A percentile compares a stretch with the other conserved stretches of the same genome.
Conservation (phyloP, 805 yeast genomes). For the Pichia manshurica region DNA sequence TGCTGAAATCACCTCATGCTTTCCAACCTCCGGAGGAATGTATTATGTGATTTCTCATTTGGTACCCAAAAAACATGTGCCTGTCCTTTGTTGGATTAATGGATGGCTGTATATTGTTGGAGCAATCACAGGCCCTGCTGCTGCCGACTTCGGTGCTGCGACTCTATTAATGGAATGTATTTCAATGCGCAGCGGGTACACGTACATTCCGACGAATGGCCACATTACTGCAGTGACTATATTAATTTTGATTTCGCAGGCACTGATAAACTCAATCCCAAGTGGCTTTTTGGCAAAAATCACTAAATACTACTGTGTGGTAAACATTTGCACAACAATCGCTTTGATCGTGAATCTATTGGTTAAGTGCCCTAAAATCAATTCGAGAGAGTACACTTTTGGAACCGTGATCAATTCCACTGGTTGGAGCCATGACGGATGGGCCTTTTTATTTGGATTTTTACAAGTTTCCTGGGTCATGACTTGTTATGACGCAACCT, state of each 20-base stretch:
- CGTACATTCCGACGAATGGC: slow-evolving; percentile 38
- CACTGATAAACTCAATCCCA: slow-evolving; percentile 44
- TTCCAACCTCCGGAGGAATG: slow-evolving; percentile 52
- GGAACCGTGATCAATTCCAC: slow-evolving; percentile 41
- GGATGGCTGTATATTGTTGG: slow-evolving; percentile 47
- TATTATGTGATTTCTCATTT: slow-evolving; percentile 43
- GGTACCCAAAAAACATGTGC: slow-evolving; percentile 44
- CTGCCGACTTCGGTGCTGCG: slow-evolving; percentile 49
- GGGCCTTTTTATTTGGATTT: slow-evolving; percentile 53
- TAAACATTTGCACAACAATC: slow-evolving; percentile 43
- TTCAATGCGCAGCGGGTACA: slow-evolving; percentile 32
- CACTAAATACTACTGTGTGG: slow-evolving; percentile 47
- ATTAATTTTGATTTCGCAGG: slow-evolving; percentile 45
- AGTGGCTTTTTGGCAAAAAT: slow-evolving; percentile 44
- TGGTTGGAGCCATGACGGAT: slow-evolving; percentile 48
- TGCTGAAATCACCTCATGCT: slow-evolving; percentile 44
- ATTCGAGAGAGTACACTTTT: slow-evolving; percentile 43
- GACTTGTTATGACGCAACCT: slow-evolving; percentile 51
- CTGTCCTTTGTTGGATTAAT: slow-evolving; percentile 49
- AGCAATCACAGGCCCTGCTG: slow-evolving; percentile 44
- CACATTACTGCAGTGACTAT: slow-evolving; percentile 47
- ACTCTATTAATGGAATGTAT: slow-evolving; percentile 41
- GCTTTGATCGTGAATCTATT: slow-evolving; percentile 49
- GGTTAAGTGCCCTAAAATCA: slow-evolving; percentile 45
- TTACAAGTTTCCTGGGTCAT: slow-evolving; percentile 57